These are phyloP conservation scores for Cladosporium sp. DNA, from an alignment of 2,329 filamentous ascomycete genomes.

Conservation along the genomic window DNA sequence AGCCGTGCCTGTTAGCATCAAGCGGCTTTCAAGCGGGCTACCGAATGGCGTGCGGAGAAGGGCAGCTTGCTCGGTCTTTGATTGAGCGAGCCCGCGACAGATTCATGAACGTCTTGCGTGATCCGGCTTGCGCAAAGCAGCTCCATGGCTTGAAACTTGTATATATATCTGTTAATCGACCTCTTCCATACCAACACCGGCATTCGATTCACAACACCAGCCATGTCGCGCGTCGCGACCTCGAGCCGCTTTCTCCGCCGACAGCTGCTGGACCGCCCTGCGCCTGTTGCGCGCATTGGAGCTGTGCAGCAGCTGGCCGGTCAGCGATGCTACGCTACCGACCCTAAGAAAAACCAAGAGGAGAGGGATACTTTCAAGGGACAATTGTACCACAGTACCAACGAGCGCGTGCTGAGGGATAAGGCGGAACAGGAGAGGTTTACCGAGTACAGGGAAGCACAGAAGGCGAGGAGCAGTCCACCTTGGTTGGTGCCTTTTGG, in stretches of 20 bases:
- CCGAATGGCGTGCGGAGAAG: background rate
- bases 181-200: too few relatives aligned
- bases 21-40: too few relatives aligned
- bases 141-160: background rate
- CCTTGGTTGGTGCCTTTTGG: constrained; percentile 29
- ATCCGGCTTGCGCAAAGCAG: background rate
- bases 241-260: constrained; percentile 4
- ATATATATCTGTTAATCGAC: too few relatives aligned
- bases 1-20: too few relatives aligned
- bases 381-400: constrained; percentile 59
- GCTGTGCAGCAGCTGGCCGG: constrained; percentile 10
- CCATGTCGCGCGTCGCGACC: constrained; percentile 10
- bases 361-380: constrained; percentile 49
- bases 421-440: constrained; percentile 52
- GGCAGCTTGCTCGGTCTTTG: background rate
- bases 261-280: background rate
- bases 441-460: constrained; percentile 33
- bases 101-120: background rate
- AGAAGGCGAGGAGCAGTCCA: constrained; percentile 25
- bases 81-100: background rate
- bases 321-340: constrained; percentile 34
- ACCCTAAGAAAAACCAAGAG: constrained; percentile 32
- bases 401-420: constrained; percentile 54
- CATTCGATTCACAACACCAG: background rate
- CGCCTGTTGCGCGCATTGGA: background rate